Evolutionary conservation across 345 rosid genomes (phyloP).

Genomic region (Corymbia maculata): DNA sequence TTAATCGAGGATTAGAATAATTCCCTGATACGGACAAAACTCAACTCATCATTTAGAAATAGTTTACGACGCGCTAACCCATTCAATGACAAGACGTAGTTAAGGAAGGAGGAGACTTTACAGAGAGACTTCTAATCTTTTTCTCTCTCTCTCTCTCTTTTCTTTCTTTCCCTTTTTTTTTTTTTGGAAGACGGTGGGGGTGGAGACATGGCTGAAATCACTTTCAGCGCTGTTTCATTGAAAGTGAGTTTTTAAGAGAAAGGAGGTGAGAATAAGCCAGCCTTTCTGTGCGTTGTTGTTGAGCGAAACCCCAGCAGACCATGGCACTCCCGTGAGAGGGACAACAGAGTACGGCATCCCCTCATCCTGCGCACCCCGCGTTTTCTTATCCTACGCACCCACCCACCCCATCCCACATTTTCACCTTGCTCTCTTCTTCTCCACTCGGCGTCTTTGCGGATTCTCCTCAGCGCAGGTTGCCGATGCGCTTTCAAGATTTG

Average conservation of each 20-base stretch:
- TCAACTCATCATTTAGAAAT: not conserved
- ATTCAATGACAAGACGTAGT: not conserved
- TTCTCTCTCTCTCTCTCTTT: not conserved
- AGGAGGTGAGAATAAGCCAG: not conserved
- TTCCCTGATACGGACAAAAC: not conserved
- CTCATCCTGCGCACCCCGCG: slow-evolving; percentile 18
- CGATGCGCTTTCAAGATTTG: not conserved
- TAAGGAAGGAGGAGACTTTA: not conserved
- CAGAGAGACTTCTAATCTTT: not conserved
- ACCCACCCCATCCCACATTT: not conserved
- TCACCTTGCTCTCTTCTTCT: slow-evolving; percentile 8
- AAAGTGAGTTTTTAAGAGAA: not conserved
- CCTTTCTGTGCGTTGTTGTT: not conserved
- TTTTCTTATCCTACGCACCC: slow-evolving; percentile 12
- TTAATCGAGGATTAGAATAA: not conserved
- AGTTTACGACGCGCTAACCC: not conserved
- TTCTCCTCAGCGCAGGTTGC: not conserved
- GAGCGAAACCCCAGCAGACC: slow-evolving; percentile 34
- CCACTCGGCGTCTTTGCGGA: not conserved
- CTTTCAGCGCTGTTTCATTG: not conserved
- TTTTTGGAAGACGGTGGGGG: not conserved
- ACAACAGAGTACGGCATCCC: slow-evolving; percentile 16
- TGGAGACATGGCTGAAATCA: not conserved
- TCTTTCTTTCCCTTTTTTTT: not conserved
- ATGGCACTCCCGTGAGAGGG: slow-evolving; percentile 60